Evolutionary conservation across 305 asterid species (phyloP).

Genomic region (Caryopteris hybrid): DNA sequence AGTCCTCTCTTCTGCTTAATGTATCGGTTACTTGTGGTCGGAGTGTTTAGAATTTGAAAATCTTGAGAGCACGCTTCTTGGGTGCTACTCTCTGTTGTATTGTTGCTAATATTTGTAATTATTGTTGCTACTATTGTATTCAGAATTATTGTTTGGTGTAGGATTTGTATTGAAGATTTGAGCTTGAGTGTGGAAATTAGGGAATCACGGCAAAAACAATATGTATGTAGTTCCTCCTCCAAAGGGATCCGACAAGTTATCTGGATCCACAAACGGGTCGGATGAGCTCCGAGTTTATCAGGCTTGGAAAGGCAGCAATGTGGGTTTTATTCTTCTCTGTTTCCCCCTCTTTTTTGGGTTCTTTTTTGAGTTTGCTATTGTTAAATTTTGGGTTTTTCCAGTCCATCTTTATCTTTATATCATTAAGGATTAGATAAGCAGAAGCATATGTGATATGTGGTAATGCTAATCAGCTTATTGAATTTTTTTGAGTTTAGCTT

Average conservation of each 20-base stretch:
- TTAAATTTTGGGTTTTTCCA: no score
- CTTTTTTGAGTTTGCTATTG: no score
- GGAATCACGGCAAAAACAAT: not conserved
- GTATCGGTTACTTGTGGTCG: not conserved
- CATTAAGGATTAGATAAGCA: no score
- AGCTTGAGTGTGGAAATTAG: not conserved
- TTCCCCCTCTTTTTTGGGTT: not conserved
- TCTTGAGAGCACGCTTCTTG: not conserved
- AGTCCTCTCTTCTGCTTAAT: not conserved
- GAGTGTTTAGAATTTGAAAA: not conserved
- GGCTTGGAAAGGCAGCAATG: constrained; percentile 18
- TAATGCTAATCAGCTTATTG: no score
- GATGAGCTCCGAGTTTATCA: constrained; percentile 10
- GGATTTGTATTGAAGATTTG: no score
- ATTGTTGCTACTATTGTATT: not conserved
- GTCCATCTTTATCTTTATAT: no score
- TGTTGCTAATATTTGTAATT: not conserved
- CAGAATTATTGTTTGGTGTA: no score
- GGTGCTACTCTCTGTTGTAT: not conserved
- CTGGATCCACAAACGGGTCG: constrained; percentile 7
- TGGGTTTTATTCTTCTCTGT: not conserved
- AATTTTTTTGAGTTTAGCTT: no score
- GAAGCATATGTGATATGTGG: no score
- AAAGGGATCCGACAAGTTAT: constrained; percentile 6
- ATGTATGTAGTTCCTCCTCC: constrained; percentile 17